Base-by-base conservation (phyloP, 2,329 filamentous ascomycete species). In the Colletotrichum spinosum region DNA sequence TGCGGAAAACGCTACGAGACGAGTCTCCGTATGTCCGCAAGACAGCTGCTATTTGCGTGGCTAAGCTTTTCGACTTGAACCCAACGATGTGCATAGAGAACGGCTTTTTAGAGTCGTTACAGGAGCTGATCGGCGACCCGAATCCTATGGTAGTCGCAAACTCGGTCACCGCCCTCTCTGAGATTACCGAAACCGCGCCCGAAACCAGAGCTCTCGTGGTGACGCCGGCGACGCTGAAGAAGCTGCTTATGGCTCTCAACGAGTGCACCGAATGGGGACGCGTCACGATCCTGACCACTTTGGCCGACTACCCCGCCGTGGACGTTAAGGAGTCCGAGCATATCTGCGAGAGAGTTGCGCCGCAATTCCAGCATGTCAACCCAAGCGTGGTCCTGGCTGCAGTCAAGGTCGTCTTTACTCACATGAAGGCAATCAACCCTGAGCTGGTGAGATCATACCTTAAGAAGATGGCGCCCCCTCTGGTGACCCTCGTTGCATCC, bases 61-160 rank as follows among this genome's bases (percentile, higher is more conserved):
- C 96, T 57, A 99, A 99, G 80, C 88, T 99, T 7, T 99, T 97
- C 80, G 96, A 99, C 74, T 84, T 99, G 67, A 97, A 97, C 75
- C 93, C 95, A 6, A 80, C 86, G 44, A 92, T 97, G 88, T 98
- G 95, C 75, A 87, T 99, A 61, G 96, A 99, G 76, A 97, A 99
- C 72, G 96, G 96, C 50, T 99, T 99, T 78, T 80, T 99, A 53
- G 94, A 98, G 77, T 93, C 88, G 33, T 81, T 99, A 58, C 95
- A 99, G 78, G 96, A 99, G 79, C 83, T 99, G 83, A 97, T 99
- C 70, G 95, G 93, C 58, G 96, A 99, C 76, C 93, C 96, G 3
- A 99, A 99, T 77, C 96, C 96, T 3, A 99, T 98, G 95, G 96
- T 99, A 4, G 96, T 99, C 63, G 96, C 96, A 68, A 99, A 99